Evolutionary conservation across 345 rosid species (phyloP).

Genomic region (Syzygium aromaticum): DNA sequence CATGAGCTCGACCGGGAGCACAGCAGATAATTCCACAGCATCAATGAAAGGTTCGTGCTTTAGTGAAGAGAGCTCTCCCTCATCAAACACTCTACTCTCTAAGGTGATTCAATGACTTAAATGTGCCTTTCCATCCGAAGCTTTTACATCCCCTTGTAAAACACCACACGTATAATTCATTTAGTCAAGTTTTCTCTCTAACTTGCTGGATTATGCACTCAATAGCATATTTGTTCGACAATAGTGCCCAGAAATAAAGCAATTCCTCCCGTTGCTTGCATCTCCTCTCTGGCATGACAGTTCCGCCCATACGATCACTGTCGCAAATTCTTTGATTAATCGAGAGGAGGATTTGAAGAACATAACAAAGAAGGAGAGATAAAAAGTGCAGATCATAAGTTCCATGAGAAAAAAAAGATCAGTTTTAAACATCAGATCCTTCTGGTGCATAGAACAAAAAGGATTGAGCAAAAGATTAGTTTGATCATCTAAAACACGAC

Average conservation of each 20-base stretch:
- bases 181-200: not conserved
- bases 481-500: no score
- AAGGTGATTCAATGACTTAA: constrained; percentile 13
- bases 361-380: not conserved
- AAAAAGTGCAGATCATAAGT: not conserved
- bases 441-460: not conserved
- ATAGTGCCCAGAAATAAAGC: not conserved
- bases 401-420: not conserved
- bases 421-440: not conserved
- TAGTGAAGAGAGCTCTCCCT: constrained; percentile 51
- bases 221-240: not conserved
- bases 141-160: not conserved
- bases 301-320: not conserved
- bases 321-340: not conserved
- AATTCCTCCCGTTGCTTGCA: not conserved
- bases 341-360: not conserved
- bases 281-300: not conserved
- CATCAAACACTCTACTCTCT: constrained; percentile 29
- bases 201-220: not conserved
- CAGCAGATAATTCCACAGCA: constrained; percentile 21
- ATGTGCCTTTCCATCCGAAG: not conserved
- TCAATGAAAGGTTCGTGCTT: constrained; percentile 35
- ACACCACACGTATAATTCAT: not conserved
- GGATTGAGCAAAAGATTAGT: not conserved
- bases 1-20: constrained; percentile 12